A percentile compares a stretch with the other conserved stretches of the same genome.
Conservation (phyloP, 768 basidiomycete genomes). For the Podaxis pistillaris region DNA sequence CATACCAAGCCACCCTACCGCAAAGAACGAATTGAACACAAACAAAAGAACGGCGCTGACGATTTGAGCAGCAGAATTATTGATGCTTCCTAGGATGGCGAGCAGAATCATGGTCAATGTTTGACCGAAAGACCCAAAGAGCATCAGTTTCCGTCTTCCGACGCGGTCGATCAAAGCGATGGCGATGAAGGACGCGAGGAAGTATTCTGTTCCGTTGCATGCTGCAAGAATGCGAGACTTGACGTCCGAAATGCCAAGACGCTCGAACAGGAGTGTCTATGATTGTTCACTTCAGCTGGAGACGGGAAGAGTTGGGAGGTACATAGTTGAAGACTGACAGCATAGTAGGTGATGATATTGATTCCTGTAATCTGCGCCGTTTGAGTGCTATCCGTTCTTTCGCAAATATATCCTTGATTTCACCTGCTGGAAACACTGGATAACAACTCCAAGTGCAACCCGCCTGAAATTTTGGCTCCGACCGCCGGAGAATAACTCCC, state of each 20-base stretch:
- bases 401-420: not conserved
- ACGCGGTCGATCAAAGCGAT: conserved; percentile 71
- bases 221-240: conserved; percentile 63
- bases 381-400: not conserved
- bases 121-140: conserved; percentile 66
- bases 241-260: conserved; percentile 55
- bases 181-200: conserved; percentile 68
- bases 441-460: conserved; percentile 50
- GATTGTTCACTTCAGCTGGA: conserved; percentile 12
- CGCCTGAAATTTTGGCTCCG: conserved; percentile 62
- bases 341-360: conserved; percentile 64
- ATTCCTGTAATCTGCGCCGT: conserved; percentile 52
- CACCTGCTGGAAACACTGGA: conserved; percentile 66
- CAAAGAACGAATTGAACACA: conserved; percentile 73
- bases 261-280: conserved; percentile 54
- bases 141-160: conserved; percentile 70
- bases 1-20: conserved; percentile 69
- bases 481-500: conserved; percentile 55
- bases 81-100: conserved; percentile 53
- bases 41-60: conserved; percentile 57
- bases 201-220: conserved; percentile 71
- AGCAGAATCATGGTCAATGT: conserved; percentile 57
- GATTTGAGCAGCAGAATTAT: conserved; percentile 45
- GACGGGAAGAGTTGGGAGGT: not conserved
- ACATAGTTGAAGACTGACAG: conserved; percentile 19